phyloP scores from a whole-genome alignment of 2,329 filamentous ascomycete genomes.

The Neonectria hederae region DNA sequence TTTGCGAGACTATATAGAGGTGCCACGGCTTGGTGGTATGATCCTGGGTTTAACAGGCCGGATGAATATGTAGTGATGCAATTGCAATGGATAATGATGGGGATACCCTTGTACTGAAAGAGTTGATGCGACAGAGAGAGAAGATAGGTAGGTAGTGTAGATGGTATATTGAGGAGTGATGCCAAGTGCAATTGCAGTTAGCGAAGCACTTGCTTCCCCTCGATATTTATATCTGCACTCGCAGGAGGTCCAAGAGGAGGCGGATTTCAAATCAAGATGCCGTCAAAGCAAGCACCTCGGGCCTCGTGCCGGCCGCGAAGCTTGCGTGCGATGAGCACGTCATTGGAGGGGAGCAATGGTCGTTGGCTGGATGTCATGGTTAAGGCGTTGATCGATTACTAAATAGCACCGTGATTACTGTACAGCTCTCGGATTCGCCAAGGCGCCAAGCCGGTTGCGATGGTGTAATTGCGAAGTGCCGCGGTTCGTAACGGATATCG shows the following conservation, averaged over 20 bases:
- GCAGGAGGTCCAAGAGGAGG: constrained; percentile 6
- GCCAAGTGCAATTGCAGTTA: constrained; percentile 3
- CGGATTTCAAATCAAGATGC: constrained; percentile 44
- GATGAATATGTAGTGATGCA: background rate
- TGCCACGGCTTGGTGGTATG: constrained; percentile 13
- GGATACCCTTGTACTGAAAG: background rate
- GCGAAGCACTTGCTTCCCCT: constrained; percentile 13
- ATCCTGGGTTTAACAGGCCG: background rate
- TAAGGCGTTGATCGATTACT: constrained; percentile 38
- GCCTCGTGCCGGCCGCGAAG: constrained; percentile 30
- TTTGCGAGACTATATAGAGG: background rate
- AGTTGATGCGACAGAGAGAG: background rate
- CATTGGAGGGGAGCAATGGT: constrained; percentile 28
- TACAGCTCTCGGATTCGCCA: constrained; percentile 10
- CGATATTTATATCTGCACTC: constrained; percentile 29
- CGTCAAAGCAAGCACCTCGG: constrained; percentile 25
- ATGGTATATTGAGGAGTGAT: background rate
- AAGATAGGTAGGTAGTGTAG: background rate
- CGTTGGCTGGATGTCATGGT: constrained; percentile 35
- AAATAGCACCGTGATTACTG: constrained; percentile 36
- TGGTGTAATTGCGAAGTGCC: background rate
- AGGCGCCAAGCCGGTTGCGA: constrained; percentile 1
- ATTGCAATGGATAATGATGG: background rate
- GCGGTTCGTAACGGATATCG: background rate
- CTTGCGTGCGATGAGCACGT: constrained; percentile 37